Evolutionary conservation across 176 grass and related monocot genomes (phyloP), one percentile per base, ranked within the genome.

Genomic region (Lolium rigidum): DNA sequence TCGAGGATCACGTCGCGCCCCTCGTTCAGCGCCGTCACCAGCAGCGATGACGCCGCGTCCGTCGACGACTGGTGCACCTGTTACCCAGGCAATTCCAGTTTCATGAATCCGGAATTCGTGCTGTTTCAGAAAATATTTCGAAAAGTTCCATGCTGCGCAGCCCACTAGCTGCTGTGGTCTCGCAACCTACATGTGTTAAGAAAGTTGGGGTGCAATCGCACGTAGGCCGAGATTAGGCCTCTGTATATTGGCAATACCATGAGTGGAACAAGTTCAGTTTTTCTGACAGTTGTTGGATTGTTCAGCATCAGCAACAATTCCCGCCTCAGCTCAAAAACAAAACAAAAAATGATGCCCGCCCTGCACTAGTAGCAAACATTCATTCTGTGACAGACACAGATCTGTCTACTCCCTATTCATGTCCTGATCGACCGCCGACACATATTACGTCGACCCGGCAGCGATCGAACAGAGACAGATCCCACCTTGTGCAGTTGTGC

Each of bases 1-100:
- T 95, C 94, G 62, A 95, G 92, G 83, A 95, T 95, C n/a, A 95
- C 94, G 49, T 95, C 94, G 7, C 94, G 83, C 1, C 93, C 93
- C 81, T 95, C 94, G 44, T 95, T 95, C 39, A 95, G 77, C 11
- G 94, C 94, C 12, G 94, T 95, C 70, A 95, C 91, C 12, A 95
- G 94, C 31, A 95, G 88, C 74, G 94, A 95, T 16, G 94, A 95
- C 21, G 94, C 94, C 2, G 94, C 94, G 31, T 95, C 77, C 26
- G 88, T 91, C 18, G 91, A 95, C 39, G 94, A 93, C 82, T 93
- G 91, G 79, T 95, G 94, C 60, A 93, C 94, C 94, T 95, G 73
- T 74, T 21, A 15, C 21, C 24, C 62, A 65, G 15, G 3, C 14
- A 52, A 52, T 0, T 15, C 10, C 50, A 52, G 50, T 52, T 58